phyloP scores from a whole-genome alignment of 768 basidiomycete genomes.

The Rhodotorula kratochvilovae region DNA sequence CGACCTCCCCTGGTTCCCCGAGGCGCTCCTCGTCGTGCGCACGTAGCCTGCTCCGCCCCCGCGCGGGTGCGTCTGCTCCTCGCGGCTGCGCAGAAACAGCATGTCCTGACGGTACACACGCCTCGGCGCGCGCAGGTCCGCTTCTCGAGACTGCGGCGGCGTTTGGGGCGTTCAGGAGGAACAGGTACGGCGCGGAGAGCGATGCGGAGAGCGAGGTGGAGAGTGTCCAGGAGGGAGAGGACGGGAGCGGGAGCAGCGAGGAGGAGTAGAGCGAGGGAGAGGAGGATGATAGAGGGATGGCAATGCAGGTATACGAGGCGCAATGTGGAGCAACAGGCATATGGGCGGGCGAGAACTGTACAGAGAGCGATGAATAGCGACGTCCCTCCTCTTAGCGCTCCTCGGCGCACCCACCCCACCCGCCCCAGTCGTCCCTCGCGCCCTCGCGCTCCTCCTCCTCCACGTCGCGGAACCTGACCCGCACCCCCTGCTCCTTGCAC shows the following conservation, averaged over 20 bases:
- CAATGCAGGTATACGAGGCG: neutral
- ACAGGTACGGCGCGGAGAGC: conserved; percentile 27
- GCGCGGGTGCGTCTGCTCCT: neutral
- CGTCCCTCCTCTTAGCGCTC: neutral
- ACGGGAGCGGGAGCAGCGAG: conserved; percentile 45
- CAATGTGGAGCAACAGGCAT: neutral
- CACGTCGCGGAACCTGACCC: neutral
- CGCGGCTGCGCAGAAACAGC: too few relatives aligned
- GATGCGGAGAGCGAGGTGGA: conserved; percentile 24
- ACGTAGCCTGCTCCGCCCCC: conserved; percentile 9
- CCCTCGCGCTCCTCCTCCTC: neutral
- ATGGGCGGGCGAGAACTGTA: too few relatives aligned
- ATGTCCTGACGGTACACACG: too few relatives aligned
- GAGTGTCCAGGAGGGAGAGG: neutral
- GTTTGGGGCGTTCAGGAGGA: conserved; percentile 32
- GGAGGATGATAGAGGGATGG: conserved; percentile 49
- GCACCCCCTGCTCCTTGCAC: neutral
- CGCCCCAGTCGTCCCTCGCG: neutral
- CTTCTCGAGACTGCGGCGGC: conserved; percentile 32
- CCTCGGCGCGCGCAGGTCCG: conserved; percentile 4
- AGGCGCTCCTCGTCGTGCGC: conserved; percentile 25
- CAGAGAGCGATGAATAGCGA: too few relatives aligned
- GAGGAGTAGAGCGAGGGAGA: conserved; percentile 62
- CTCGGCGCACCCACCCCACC: neutral
- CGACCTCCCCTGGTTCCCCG: conserved; percentile 36